Conservation (phyloP, 2,329 filamentous ascomycete genomes). For the Aureobasidium sp. region DNA sequence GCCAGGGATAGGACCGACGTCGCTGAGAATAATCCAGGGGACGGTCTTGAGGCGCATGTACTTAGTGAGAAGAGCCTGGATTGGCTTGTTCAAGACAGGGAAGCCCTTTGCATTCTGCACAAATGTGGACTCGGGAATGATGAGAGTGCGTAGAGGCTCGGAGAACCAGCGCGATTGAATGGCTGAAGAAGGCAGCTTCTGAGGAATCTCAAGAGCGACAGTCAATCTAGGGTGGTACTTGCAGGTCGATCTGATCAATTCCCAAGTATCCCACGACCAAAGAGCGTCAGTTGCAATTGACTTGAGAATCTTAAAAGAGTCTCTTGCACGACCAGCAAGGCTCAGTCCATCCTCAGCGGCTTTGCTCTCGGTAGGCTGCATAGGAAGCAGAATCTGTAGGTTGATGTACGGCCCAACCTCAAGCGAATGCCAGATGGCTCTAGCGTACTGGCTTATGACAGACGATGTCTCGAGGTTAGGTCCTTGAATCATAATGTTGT, state of each 20-base stretch:
- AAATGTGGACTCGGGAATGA: slow-evolving; percentile 48
- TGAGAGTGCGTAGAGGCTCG: slow-evolving; percentile 53
- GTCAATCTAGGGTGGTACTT: slow-evolving; percentile 75
- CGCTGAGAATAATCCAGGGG: slow-evolving; percentile 55
- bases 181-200: slow-evolving; percentile 48
- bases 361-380: slow-evolving; percentile 54
- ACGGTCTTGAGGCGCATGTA: slow-evolving; percentile 51
- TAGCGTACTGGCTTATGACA: slow-evolving; percentile 54
- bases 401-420: slow-evolving; percentile 68
- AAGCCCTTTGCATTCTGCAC: slow-evolving; percentile 53
- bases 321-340: slow-evolving; percentile 1
- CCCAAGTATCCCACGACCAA: slow-evolving; percentile 88
- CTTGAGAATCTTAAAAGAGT: slow-evolving; percentile 4
- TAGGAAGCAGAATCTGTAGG: slow-evolving; percentile 73
- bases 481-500: slow-evolving; percentile 74
- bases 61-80: slow-evolving; percentile 51
- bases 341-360: not conserved
- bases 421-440: slow-evolving; percentile 75
- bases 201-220: slow-evolving; percentile 59
- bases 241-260: slow-evolving; percentile 76
- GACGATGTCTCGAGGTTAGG: slow-evolving; percentile 57
- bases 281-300: slow-evolving; percentile 1
- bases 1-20: slow-evolving; percentile 50
- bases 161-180: slow-evolving; percentile 58
- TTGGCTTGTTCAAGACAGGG: slow-evolving; percentile 51